These are phyloP conservation scores for Leccinum subspadiceum DNA, from an alignment of 1,284 basidiomycete genomes.

Conservation along the genomic window DNA sequence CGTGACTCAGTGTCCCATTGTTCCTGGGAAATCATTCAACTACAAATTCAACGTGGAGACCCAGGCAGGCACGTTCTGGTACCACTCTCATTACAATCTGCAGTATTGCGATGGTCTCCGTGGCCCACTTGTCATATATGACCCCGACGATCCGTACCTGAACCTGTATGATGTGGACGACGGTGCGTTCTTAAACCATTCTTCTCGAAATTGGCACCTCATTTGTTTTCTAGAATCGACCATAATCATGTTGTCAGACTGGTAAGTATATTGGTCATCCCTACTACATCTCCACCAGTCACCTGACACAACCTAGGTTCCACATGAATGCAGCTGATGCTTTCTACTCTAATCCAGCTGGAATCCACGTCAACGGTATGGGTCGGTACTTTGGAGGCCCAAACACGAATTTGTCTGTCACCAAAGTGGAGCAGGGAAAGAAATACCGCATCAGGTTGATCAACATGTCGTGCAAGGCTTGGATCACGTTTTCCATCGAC, in stretches of 20 bases:
- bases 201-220: slow-evolving; percentile 4
- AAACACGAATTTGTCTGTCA: slow-evolving; percentile 34
- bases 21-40: slow-evolving; percentile 36
- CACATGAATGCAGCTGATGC: slow-evolving; percentile 14
- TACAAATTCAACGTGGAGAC: slow-evolving; percentile 37
- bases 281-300: background rate
- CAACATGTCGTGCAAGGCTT: slow-evolving; percentile 41
- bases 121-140: slow-evolving; percentile 34
- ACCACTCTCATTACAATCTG: slow-evolving; percentile 42
- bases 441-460: slow-evolving; percentile 45
- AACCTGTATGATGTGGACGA: slow-evolving; percentile 37
- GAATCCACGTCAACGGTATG: slow-evolving; percentile 50
- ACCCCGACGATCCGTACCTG: slow-evolving; percentile 34
- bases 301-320: slow-evolving; percentile 33
- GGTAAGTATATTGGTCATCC: slow-evolving; percentile 26
- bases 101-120: slow-evolving; percentile 34
- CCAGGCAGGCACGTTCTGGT: slow-evolving; percentile 44
- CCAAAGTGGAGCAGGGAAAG: slow-evolving; percentile 32
- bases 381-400: slow-evolving; percentile 42
- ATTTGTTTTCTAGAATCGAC: slow-evolving; percentile 32
- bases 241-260: slow-evolving; percentile 38
- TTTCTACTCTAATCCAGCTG: slow-evolving; percentile 29
- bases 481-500: slow-evolving; percentile 41
- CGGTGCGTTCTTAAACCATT: slow-evolving; percentile 20
- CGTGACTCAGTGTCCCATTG: slow-evolving; percentile 49